Base-by-base conservation (phyloP, 1,284 basidiomycete genomes). In the Fomitiporia mediterranea region DNA sequence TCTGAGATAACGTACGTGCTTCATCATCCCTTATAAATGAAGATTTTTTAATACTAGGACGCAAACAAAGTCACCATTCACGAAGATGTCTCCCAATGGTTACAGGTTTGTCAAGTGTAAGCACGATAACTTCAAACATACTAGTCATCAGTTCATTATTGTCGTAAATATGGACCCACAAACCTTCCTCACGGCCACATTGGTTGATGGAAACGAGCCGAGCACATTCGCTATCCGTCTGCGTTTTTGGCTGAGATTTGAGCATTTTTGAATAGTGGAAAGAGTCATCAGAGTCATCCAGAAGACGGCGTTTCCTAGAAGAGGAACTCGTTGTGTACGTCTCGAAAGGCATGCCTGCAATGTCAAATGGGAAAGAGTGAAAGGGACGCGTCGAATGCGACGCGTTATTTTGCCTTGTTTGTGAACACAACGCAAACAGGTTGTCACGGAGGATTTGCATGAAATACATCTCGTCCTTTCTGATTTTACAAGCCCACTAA, bases 61-160 rank as follows among this genome's bases (percentile, higher is more conserved):
- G 13, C 53, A 34, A 40, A 48, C 37, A 30, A 34, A 58, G 15
- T 15, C 13, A 52, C 55, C 50, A 59, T 32, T 66, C 25, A 72
- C 70, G 28, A 77, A 70, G 78, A 63, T 86, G 84, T 61, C 87
- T 75, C 27, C 87, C 87, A 44, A 90, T 85, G 0, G 74, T 79
- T 6, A 81, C 74, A 3, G 87, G 83, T 61, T 76, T 81, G 59
- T 79, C 78, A 42, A 86, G 69, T 43, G 76, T 80, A 37, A 90
- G 68, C 19, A 83, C 60, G 19, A 88, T 76, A 58, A 72, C 86
- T 78, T 56, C 11, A 9, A 27, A 39, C 8, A 42, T 19, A 25
- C 15, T 30, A 48, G 30, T 21, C 25, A 46, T 39, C 30, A 19
- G 7, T 43, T n/a, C n/a, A 21, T 19, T 43, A 11, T 25, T 15